Evolutionary conservation across 768 basidiomycete species (phyloP).

Genomic region (Coprinopsis sp.): DNA sequence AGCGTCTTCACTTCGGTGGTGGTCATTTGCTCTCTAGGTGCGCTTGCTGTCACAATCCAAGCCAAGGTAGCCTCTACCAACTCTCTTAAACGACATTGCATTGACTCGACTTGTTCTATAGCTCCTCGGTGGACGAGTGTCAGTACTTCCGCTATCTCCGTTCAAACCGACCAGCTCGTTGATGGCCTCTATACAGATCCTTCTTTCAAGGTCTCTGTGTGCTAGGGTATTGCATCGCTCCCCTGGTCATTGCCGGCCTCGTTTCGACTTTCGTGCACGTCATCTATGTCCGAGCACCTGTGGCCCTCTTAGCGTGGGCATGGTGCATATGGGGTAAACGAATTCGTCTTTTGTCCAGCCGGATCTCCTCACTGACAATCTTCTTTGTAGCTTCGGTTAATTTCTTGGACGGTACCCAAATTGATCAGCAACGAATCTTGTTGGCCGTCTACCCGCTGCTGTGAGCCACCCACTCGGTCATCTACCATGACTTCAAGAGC

Average conservation of each 20-base stretch:
- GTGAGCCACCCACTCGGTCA: conserved; percentile 48
- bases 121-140: conserved; percentile 84
- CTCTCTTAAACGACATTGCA: not conserved
- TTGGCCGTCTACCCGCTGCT: conserved; percentile 95
- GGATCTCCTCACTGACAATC: not conserved
- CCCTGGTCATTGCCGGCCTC: conserved; percentile 85
- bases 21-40: conserved; percentile 87
- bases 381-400: conserved; percentile 73
- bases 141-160: conserved; percentile 19
- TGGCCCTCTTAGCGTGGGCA: conserved; percentile 83
- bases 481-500: conserved; percentile 4
- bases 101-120: conserved; percentile 22
- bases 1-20: conserved; percentile 93
- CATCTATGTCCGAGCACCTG: conserved; percentile 82
- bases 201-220: conserved; percentile 97
- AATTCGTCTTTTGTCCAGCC: not conserved
- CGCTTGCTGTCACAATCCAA: conserved; percentile 90
- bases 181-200: conserved; percentile 43
- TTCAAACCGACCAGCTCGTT: not conserved
- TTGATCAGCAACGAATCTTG: conserved; percentile 83
- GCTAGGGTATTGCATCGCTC: conserved; percentile 92
- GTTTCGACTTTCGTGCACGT: conserved; percentile 80
- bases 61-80: conserved; percentile 61
- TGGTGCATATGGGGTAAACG: conserved; percentile 95
- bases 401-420: conserved; percentile 92